Evolutionary conservation across 768 basidiomycete genomes (phyloP).

Genomic region (Brasilioporus rufonigricans): DNA sequence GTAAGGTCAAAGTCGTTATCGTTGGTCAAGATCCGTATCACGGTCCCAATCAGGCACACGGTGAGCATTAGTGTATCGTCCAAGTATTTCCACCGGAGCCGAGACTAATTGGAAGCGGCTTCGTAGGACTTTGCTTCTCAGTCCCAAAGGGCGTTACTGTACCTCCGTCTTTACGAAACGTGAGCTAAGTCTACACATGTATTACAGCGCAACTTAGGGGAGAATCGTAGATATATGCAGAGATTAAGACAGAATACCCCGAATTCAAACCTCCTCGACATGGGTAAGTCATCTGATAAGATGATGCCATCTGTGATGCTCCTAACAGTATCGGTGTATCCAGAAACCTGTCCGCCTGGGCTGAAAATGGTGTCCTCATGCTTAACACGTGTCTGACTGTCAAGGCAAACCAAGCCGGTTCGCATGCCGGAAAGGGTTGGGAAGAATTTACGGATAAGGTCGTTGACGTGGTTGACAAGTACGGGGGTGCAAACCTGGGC

Average conservation of each 20-base stretch:
- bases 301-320: conserved; percentile 3
- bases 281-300: conserved; percentile 55
- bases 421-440: conserved; percentile 88
- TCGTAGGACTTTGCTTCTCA: conserved; percentile 80
- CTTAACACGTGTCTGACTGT: conserved; percentile 94
- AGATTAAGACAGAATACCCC: conserved; percentile 81
- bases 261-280: conserved; percentile 76
- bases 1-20: conserved; percentile 79
- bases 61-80: conserved; percentile 37
- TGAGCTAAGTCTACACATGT: conserved; percentile 33
- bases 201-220: conserved; percentile 10
- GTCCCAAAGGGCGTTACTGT: conserved; percentile 73
- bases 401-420: conserved; percentile 67
- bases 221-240: conserved; percentile 70
- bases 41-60: conserved; percentile 78
- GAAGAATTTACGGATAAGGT: conserved; percentile 86
- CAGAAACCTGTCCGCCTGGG: conserved; percentile 81
- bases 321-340: conserved; percentile 4
- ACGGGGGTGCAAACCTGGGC: conserved; percentile 69
- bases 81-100: conserved; percentile 1
- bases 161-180: conserved; percentile 84
- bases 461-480: conserved; percentile 71
- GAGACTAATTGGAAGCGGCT: conserved; percentile 5
- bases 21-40: conserved; percentile 69
- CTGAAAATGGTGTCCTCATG: conserved; percentile 82